Evolutionary conservation across 2,329 filamentous ascomycete species (phyloP), one percentile per base, ranked within the genome.

Genomic region (Penicillium corylophilum): DNA sequence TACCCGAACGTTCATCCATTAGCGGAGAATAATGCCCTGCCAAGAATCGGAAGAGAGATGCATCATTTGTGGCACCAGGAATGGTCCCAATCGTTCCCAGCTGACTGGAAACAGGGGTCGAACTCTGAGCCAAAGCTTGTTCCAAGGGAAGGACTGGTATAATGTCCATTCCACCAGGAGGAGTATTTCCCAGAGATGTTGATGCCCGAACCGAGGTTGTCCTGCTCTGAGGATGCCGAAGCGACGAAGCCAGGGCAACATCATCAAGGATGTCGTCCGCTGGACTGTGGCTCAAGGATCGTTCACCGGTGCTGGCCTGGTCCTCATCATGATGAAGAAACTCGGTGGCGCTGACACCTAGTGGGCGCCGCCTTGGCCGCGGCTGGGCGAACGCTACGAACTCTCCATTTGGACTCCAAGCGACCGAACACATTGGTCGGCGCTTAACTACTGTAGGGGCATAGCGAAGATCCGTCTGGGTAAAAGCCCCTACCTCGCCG

Each of bases 401-500:
- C 44, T 82, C 79, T 18, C 82, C 83, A 55, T 74, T 77, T 24
- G 83, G 79, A 41, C 81, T 82, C 66, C 84, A 77, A 38, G 78
- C 78, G 54, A 84, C 72, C 1, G 82, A 75, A 61, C 82, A 82
- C 61, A 82, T 71, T 48, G 79, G 79, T 33, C 81, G 76, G 53
- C 79, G 76, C 60, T 84, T 81, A 43, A 83, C 74, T n/a, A 81
- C 75, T 56, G 83, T 82, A 8, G 80, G 75, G 6, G 79, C 76
- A 69, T 81, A 82, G 51, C 83, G 79, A 29, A 85, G 75, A 60
- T 87, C 84, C 28, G 79, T 82, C 64, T 87, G 84, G 16, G 82
- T 78, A 56, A 87, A 86, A 9, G 79, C 74, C 13, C 84, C 84
- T 53, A 82, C 79, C 42, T 79, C 76, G 6, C 82, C 82, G 38